A percentile compares a stretch with the other conserved stretches of the same genome.
phyloP scores from a whole-genome alignment of 345 rosid species.

The Camelina hispida region DNA sequence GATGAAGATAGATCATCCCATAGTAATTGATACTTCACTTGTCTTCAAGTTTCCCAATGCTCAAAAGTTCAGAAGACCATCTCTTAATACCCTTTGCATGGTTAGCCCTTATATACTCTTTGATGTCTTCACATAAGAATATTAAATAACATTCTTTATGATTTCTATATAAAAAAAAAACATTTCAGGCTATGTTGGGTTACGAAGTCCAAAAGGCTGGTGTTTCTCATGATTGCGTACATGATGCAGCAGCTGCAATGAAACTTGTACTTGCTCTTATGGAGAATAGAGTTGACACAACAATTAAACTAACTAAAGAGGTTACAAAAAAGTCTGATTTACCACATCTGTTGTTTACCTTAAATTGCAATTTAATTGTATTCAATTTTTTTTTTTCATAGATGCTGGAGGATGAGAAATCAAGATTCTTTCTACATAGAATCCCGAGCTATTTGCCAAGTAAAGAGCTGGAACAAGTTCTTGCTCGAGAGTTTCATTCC shows the following conservation, averaged over 20 bases:
- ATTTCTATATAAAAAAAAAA: neutral
- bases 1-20: conserved; percentile 75
- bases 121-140: neutral
- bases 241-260: conserved; percentile 89
- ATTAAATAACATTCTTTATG: neutral
- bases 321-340: conserved; percentile 40
- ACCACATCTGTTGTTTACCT: neutral
- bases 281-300: conserved; percentile 53
- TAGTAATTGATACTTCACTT: conserved; percentile 76
- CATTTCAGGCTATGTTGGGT: conserved; percentile 62
- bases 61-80: conserved; percentile 50
- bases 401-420: conserved; percentile 54
- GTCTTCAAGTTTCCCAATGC: conserved; percentile 63
- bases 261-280: conserved; percentile 69
- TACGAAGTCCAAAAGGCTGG: conserved; percentile 67
- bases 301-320: conserved; percentile 47
- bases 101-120: conserved; percentile 4
- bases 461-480: conserved; percentile 47
- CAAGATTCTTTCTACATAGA: conserved; percentile 67
- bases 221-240: conserved; percentile 72
- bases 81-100: conserved; percentile 49
- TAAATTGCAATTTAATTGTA: neutral
- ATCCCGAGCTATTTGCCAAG: conserved; percentile 57
- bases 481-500: conserved; percentile 31
- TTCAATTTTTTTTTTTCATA: conserved; percentile 2